A percentile compares a stretch with the other conserved stretches of the same genome.
phyloP scores from a whole-genome alignment of 140 eudicot genomes.

The Erigeron philadelphicus region DNA sequence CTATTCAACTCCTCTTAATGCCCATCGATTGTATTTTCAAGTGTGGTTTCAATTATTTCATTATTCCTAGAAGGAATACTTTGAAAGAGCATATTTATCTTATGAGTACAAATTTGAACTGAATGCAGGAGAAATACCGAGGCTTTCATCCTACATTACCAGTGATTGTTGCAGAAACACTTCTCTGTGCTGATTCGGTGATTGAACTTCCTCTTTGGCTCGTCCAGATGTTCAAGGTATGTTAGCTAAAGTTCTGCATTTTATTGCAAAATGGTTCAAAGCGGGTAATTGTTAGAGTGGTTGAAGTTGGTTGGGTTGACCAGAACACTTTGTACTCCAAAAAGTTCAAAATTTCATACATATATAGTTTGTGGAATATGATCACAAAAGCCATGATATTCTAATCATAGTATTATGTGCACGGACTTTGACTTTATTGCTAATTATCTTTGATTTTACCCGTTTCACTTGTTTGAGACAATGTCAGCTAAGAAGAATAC shows the following conservation, averaged over 20 bases:
- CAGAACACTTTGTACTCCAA: not conserved
- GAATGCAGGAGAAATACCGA: constrained; percentile 77
- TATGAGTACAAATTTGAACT: not conserved
- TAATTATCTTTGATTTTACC: not conserved
- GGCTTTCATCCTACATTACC: constrained; percentile 82
- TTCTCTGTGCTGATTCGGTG: constrained; percentile 70
- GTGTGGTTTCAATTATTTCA: not conserved
- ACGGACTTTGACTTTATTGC: not conserved
- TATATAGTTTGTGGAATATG: not conserved
- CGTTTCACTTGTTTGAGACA: not conserved
- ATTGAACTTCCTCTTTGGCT: constrained; percentile 97
- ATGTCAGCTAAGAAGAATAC: not conserved
- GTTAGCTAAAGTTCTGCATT: not conserved
- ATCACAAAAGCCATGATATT: not conserved
- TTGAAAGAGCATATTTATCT: constrained; percentile 7
- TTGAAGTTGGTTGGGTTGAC: not conserved
- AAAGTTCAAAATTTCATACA: not conserved
- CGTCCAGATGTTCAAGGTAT: constrained; percentile 34
- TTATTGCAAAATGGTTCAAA: not conserved
- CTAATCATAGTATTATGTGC: not conserved
- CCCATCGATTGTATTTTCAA: not conserved
- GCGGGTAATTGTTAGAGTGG: too few species aligned
- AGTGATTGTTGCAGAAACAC: constrained; percentile 81
- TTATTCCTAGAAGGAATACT: too few species aligned
- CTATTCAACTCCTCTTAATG: not conserved